phyloP scores from a whole-genome alignment of 495 filamentous ascomycete genomes.

The Penicillium cinerascens region DNA sequence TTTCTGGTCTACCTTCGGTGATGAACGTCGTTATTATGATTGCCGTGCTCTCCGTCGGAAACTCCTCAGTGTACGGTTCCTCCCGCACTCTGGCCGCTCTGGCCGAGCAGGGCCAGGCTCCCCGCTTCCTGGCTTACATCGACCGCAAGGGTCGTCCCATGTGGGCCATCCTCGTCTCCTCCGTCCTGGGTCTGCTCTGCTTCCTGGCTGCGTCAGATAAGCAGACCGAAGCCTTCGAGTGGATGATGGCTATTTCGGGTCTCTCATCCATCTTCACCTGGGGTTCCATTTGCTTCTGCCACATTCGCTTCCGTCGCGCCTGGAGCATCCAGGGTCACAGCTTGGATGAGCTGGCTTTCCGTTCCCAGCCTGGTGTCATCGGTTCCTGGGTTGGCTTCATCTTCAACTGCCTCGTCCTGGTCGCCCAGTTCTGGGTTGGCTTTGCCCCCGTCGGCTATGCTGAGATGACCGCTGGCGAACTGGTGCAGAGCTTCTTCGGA shows the following conservation, averaged over 20 bases:
- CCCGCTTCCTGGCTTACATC: slow-evolving; percentile 71
- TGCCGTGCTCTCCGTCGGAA: slow-evolving; percentile 82
- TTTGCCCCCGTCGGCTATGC: slow-evolving; percentile 69
- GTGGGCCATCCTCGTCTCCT: slow-evolving; percentile 65
- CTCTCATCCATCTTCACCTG: slow-evolving; percentile 91
- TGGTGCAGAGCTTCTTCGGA: slow-evolving; percentile 65
- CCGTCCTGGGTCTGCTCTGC: slow-evolving; percentile 67
- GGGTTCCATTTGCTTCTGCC: slow-evolving; percentile 81
- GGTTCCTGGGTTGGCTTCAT: slow-evolving; percentile 82
- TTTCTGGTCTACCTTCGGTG: slow-evolving; percentile 69
- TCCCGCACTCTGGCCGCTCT: slow-evolving; percentile 83
- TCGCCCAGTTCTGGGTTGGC: slow-evolving; percentile 93
- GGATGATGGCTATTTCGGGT: slow-evolving; percentile 88
- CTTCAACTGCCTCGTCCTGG: slow-evolving; percentile 76
- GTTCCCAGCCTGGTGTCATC: slow-evolving; percentile 70
- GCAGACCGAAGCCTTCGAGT: slow-evolving; percentile 66
- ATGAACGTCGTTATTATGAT: slow-evolving; percentile 92
- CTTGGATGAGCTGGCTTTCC: slow-evolving; percentile 75
- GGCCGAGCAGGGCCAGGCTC: slow-evolving; percentile 82
- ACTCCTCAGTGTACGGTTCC: slow-evolving; percentile 82
- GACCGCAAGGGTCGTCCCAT: slow-evolving; percentile 81
- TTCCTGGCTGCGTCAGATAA: slow-evolving; percentile 69
- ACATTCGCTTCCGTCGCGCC: slow-evolving; percentile 86
- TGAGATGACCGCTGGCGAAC: slow-evolving; percentile 33
- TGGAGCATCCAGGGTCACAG: slow-evolving; percentile 69